Conservation (phyloP, 1,139 yeast species). For the Taiozyma sp. region DNA sequence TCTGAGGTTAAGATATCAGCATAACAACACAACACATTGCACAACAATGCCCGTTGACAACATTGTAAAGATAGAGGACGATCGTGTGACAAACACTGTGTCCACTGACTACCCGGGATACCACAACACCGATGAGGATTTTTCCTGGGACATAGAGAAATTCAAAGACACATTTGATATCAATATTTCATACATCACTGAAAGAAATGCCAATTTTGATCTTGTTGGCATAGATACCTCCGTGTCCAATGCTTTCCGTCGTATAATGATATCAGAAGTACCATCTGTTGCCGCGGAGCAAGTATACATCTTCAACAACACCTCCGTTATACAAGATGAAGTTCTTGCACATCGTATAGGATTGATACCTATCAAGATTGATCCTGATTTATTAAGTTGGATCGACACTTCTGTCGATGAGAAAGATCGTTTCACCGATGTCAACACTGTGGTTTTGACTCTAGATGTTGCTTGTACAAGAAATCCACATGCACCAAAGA, state of each 20-base stretch:
- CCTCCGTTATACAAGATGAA: constrained; percentile 96
- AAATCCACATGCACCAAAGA: constrained; percentile 80
- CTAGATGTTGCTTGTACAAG: constrained; percentile 80
- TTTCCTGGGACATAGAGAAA: constrained; percentile 78
- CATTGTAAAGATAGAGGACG: constrained; percentile 84
- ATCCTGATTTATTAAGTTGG: constrained; percentile 86
- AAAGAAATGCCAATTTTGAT: constrained; percentile 81
- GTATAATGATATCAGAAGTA: constrained; percentile 95
- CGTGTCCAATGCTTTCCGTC: constrained; percentile 92
- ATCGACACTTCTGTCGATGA: constrained; percentile 62
- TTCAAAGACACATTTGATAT: constrained; percentile 72
- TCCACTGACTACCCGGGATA: constrained; percentile 92
- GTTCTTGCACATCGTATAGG: constrained; percentile 95
- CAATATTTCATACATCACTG: constrained; percentile 58
- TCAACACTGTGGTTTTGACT: constrained; percentile 81
- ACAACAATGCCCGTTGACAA: constrained; percentile 30
- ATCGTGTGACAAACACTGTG: constrained; percentile 83
- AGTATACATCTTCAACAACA: constrained; percentile 86
- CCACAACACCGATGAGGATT: constrained; percentile 52
- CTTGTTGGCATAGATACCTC: constrained; percentile 85
- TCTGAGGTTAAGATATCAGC: not conserved
- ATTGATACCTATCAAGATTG: constrained; percentile 81
- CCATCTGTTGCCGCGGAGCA: constrained; percentile 95
- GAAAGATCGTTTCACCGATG: constrained; percentile 72
- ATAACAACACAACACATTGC: not conserved